phyloP scores from a whole-genome alignment of 108 stramenopile species.

The Nitzschia inconspicua region DNA sequence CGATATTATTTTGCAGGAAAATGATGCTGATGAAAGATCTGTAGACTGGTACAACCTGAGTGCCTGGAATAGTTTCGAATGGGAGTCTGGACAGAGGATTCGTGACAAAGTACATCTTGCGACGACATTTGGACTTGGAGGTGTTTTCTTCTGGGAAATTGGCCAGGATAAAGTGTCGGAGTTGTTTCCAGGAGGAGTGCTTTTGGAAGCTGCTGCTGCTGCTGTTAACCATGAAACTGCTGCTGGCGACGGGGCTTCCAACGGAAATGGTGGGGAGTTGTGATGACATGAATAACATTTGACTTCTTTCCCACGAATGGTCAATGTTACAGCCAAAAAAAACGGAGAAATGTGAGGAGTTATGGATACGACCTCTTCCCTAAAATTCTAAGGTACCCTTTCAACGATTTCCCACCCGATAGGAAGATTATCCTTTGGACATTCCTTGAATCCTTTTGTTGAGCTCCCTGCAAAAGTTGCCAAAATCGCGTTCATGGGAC shows the following conservation, averaged over 20 bases:
- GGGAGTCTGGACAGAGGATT: constrained; percentile 48
- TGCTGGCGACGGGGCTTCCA: no score
- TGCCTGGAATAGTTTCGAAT: constrained; percentile 41
- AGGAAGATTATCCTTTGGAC: no score
- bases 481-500: constrained; percentile 1
- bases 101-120: constrained; percentile 52
- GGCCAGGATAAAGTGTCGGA: constrained; percentile 62
- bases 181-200: constrained; percentile 24
- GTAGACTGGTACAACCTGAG: not conserved
- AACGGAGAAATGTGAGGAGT: no score
- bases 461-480: not conserved
- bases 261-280: no score
- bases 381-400: no score
- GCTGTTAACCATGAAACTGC: no score
- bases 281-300: no score
- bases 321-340: no score
- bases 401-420: no score
- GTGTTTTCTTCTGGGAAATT: constrained; percentile 77
- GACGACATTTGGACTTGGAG: constrained; percentile 25
- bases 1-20: constrained; percentile 19
- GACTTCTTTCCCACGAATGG: no score
- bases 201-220: constrained; percentile 36
- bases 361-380: no score
- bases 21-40: constrained; percentile 2
- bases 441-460: not conserved